Evolutionary conservation across 768 basidiomycete species (phyloP).

Genomic region (Agrocybe pediades): DNA sequence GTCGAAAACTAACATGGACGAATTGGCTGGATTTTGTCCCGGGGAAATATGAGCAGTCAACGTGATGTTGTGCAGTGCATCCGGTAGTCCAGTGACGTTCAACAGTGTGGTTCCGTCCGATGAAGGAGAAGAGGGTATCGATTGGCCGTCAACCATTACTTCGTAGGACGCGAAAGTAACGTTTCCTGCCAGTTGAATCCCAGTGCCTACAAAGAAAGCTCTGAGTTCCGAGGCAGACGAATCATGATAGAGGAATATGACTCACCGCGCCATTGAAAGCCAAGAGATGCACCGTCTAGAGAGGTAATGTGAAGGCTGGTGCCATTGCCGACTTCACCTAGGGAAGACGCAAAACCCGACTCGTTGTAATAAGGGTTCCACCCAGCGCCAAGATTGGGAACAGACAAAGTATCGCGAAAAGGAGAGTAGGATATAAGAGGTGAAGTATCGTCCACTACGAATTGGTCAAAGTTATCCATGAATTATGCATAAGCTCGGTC

Average conservation of each 20-base stretch:
- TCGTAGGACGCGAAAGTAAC: constrained; percentile 44
- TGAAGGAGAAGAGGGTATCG: constrained; percentile 23
- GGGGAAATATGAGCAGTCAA: constrained; percentile 46
- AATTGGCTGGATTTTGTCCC: constrained; percentile 20
- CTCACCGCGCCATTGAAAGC: constrained; percentile 65
- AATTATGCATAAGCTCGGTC: constrained; percentile 21
- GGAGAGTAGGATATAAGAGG: constrained; percentile 65
- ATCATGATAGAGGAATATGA: constrained; percentile 5
- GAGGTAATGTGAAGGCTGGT: constrained; percentile 66
- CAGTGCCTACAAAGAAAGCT: constrained; percentile 50
- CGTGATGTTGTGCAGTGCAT: constrained; percentile 55
- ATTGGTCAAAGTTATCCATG: constrained; percentile 32
- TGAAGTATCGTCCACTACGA: constrained; percentile 68
- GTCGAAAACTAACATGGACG: constrained; percentile 56
- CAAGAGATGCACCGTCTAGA: constrained; percentile 54
- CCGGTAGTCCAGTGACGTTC: constrained; percentile 44
- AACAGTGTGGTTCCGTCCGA: constrained; percentile 46
- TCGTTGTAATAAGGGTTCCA: constrained; percentile 68
- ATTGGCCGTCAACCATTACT: constrained; percentile 53
- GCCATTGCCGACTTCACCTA: constrained; percentile 52
- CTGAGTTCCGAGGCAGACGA: neutral
- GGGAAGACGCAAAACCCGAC: constrained; percentile 46
- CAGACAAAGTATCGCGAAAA: constrained; percentile 53
- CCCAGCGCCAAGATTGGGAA: constrained; percentile 51
- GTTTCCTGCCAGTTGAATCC: constrained; percentile 60